Evolutionary conservation across 2,329 filamentous ascomycete species (phyloP).

Genomic region (Verticillium dahliae): DNA sequence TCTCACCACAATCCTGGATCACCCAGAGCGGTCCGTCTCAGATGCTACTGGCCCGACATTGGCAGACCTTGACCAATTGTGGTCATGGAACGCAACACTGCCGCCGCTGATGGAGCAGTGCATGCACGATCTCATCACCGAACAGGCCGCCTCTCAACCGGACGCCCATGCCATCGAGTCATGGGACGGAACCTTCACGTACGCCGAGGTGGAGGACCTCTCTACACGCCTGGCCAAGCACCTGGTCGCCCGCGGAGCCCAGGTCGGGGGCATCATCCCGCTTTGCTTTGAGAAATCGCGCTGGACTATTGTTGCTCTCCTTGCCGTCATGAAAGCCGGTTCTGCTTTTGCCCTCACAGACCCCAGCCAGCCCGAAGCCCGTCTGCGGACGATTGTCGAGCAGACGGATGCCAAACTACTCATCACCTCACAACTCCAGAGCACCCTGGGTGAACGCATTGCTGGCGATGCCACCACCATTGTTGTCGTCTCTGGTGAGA

Average conservation of each 20-base stretch:
- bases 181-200: slow-evolving; percentile 43
- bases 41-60: slow-evolving; percentile 14
- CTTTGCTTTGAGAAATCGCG: slow-evolving; percentile 44
- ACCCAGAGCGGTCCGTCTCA: slow-evolving; percentile 5
- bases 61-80: slow-evolving; percentile 36
- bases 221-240: slow-evolving; percentile 34
- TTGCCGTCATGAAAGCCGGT: slow-evolving; percentile 43
- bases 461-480: slow-evolving; percentile 23
- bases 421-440: slow-evolving; percentile 32
- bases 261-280: slow-evolving; percentile 34
- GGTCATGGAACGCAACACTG: slow-evolving; percentile 37
- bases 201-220: slow-evolving; percentile 33
- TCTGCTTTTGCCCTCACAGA: slow-evolving; percentile 40
- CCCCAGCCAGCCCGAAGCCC: slow-evolving; percentile 36
- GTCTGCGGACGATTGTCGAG: slow-evolving; percentile 36
- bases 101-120: slow-evolving; percentile 31
- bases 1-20: slow-evolving; percentile 10
- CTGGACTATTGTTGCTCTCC: slow-evolving; percentile 36
- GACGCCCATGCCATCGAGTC: slow-evolving; percentile 37
- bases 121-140: slow-evolving; percentile 40
- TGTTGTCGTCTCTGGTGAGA: slow-evolving; percentile 17
- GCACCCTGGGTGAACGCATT: slow-evolving; percentile 28
- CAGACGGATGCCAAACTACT: slow-evolving; percentile 32
- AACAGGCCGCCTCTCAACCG: slow-evolving; percentile 28
- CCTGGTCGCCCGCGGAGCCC: slow-evolving; percentile 28